phyloP scores from a whole-genome alignment of 805 yeast genomes.

The Lipomyces yamanashiensis region DNA sequence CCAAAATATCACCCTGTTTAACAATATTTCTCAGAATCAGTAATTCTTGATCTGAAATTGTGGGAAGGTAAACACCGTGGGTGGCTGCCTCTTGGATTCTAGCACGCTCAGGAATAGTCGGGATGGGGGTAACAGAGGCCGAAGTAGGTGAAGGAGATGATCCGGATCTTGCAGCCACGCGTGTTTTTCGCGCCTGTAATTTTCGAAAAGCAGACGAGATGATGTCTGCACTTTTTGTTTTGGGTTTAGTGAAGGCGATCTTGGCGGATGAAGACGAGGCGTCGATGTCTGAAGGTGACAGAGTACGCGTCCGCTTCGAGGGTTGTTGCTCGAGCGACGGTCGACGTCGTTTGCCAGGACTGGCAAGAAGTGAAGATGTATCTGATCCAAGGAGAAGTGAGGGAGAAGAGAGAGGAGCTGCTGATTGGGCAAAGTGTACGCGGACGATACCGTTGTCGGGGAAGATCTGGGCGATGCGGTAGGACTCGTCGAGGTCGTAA shows the following conservation, averaged over 20 bases:
- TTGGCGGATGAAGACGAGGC: not conserved
- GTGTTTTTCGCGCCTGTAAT: not conserved
- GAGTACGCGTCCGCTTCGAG: not conserved
- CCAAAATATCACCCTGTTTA: not conserved
- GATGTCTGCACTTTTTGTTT: not conserved
- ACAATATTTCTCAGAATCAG: not conserved
- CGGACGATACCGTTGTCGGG: constrained; percentile 15
- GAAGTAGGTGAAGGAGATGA: not conserved
- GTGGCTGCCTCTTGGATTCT: constrained; percentile 8
- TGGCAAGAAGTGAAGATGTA: not conserved
- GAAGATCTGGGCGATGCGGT: constrained; percentile 23
- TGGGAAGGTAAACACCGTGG: constrained; percentile 2
- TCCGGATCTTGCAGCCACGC: not conserved
- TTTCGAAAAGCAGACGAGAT: not conserved
- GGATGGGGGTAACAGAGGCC: not conserved
- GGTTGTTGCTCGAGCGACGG: not conserved
- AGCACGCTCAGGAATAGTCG: not conserved
- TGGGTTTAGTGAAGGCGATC: not conserved
- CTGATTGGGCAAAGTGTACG: not conserved
- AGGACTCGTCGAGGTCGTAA: constrained; percentile 34
- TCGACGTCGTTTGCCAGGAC: not conserved
- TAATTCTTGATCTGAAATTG: not conserved
- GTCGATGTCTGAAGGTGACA: not conserved
- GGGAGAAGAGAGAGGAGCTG: not conserved
- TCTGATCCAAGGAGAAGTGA: constrained; percentile 1